Conservation (phyloP, 2,329 filamentous ascomycete genomes). For the Neocatenulostroma microsporum region DNA sequence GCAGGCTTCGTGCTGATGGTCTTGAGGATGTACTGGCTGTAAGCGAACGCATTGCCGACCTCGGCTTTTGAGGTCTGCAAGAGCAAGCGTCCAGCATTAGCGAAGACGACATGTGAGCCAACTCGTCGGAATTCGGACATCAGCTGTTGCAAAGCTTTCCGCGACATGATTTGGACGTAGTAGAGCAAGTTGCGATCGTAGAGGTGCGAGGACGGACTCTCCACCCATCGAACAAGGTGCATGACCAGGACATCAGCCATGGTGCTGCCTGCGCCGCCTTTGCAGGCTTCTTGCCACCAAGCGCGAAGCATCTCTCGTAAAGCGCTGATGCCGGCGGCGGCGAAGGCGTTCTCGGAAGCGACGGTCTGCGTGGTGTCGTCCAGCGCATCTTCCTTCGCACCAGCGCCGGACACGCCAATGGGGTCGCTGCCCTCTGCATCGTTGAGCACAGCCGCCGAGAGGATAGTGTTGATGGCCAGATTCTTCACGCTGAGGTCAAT, state of each 20-base stretch:
- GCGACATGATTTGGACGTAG: slow-evolving; percentile 98
- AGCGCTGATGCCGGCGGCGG: slow-evolving; percentile 82
- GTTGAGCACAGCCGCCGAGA: slow-evolving; percentile 94
- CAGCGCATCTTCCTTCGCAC: slow-evolving; percentile 50
- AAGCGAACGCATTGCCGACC: slow-evolving; percentile 92
- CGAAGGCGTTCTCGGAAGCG: slow-evolving; percentile 82
- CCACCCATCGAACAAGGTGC: slow-evolving; percentile 94
- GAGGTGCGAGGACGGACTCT: slow-evolving; percentile 84
- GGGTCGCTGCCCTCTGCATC: slow-evolving; percentile 87
- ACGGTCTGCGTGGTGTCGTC: slow-evolving; percentile 61
- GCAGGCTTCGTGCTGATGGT: slow-evolving; percentile 92
- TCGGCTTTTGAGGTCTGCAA: slow-evolving; percentile 95
- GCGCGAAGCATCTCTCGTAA: slow-evolving; percentile 96
- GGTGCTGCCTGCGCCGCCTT: slow-evolving; percentile 57
- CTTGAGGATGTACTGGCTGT: slow-evolving; percentile 95
- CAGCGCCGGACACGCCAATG: slow-evolving; percentile 73
- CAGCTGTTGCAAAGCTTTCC: slow-evolving; percentile 91
- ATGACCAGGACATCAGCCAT: slow-evolving; percentile 99
- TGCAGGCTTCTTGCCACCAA: slow-evolving; percentile 85
- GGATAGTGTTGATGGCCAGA: slow-evolving; percentile 91
- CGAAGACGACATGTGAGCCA: slow-evolving; percentile 92
- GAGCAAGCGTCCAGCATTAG: slow-evolving; percentile 77
- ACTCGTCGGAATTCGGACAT: slow-evolving; percentile 96
- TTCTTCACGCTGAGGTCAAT: slow-evolving; percentile 93
- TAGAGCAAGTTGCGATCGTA: slow-evolving; percentile 92